These are phyloP conservation scores for Coprinopsis sp. DNA, from an alignment of 768 basidiomycete species.

Conservation along the genomic window DNA sequence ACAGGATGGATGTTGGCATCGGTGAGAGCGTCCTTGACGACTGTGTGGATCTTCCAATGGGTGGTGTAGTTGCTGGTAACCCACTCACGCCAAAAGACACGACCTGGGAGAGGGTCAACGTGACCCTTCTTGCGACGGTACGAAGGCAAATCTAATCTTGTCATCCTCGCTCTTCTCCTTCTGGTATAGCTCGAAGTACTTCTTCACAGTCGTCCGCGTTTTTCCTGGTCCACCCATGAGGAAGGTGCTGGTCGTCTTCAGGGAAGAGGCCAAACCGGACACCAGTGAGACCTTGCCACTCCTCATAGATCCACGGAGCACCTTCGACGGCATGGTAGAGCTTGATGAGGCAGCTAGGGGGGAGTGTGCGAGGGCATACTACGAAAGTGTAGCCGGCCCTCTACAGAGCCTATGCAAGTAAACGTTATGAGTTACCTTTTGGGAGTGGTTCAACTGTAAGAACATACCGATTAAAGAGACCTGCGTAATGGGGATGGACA, in stretches of 20 bases:
- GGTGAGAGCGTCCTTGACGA: conserved; percentile 9
- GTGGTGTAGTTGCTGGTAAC: conserved; percentile 8
- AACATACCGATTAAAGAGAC: too few species aligned
- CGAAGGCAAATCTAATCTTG: conserved; percentile 1
- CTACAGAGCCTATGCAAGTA: too few species aligned
- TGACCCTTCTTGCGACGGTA: conserved; percentile 2
- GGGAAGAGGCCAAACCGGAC: conserved; percentile 20
- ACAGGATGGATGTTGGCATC: conserved; percentile 11
- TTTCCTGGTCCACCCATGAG: conserved; percentile 11
- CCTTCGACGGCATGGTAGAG: conserved; percentile 8
- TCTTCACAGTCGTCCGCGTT: conserved; percentile 7
- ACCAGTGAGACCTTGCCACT: conserved; percentile 20
- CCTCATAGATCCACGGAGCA: conserved; percentile 14
- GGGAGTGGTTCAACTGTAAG: too few species aligned
- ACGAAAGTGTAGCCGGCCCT: too few species aligned
- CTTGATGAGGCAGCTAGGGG: neutral
- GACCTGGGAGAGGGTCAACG: conserved; percentile 9
- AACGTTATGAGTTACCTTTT: too few species aligned
- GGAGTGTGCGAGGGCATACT: neutral
- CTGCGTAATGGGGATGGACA: too few species aligned
- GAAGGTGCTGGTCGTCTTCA: conserved; percentile 14
- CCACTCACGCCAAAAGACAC: conserved; percentile 12
- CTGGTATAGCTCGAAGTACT: conserved; percentile 15
- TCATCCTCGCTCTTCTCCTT: neutral
- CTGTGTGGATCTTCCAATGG: conserved; percentile 13